Conservation (phyloP, 139 green algal genomes). For the Chlamydomonas eustigma region DNA sequence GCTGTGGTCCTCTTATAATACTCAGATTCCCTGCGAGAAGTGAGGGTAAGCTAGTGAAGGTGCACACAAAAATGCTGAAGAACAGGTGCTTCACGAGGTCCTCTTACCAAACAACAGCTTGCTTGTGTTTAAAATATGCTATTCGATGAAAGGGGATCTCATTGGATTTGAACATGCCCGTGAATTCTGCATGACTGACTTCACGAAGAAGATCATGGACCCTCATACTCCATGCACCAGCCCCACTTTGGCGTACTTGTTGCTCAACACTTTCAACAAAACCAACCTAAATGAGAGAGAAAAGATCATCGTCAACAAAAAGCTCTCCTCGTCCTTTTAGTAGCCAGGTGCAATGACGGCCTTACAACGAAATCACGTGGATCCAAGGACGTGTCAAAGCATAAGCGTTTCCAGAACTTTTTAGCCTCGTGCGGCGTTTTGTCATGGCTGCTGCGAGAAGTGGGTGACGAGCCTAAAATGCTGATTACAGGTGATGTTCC, state of each 20-base stretch:
- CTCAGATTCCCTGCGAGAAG: too few relatives aligned
- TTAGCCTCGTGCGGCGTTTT: constrained; percentile 10
- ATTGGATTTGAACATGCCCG: constrained; percentile 19
- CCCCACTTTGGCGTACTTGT: constrained; percentile 34
- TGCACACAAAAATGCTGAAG: too few relatives aligned
- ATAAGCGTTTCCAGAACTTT: constrained; percentile 38
- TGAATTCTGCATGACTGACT: constrained; percentile 26
- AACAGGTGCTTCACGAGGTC: too few relatives aligned
- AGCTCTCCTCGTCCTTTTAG: background rate
- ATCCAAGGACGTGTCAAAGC: constrained; percentile 30
- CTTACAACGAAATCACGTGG: constrained; percentile 27
- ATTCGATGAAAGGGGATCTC: constrained; percentile 50
- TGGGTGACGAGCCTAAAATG: background rate
- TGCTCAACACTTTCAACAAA: constrained; percentile 38
- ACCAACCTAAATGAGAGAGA: constrained; percentile 21
- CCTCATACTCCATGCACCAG: constrained; percentile 47
- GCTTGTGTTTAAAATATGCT: constrained; percentile 31
- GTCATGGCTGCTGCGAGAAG: background rate
- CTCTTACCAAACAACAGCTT: constrained; percentile 40
- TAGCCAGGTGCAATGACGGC: background rate
- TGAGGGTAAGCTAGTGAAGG: too few relatives aligned
- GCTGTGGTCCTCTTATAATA: too few relatives aligned
- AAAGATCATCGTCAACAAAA: background rate
- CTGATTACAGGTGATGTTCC: background rate
- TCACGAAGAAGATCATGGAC: constrained; percentile 32